Evolutionary conservation across 805 yeast genomes (phyloP).

Genomic region (Blastobotrys attinorum): DNA sequence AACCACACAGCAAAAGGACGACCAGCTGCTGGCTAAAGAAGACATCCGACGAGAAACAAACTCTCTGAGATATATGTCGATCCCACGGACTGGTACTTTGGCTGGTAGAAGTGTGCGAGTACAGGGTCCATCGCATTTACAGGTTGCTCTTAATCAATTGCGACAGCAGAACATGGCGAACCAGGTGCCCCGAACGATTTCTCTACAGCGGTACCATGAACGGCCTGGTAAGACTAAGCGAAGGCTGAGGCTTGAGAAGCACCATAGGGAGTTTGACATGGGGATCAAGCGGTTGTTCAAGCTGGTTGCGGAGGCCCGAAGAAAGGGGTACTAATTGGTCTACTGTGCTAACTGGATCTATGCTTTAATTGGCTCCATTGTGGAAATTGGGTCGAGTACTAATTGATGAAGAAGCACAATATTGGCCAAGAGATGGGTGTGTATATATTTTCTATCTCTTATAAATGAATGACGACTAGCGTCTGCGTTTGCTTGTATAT

Average conservation of each 20-base stretch:
- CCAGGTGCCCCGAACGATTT: slow-evolving; percentile 20
- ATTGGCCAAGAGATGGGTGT: no score
- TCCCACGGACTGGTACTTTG: slow-evolving; percentile 27
- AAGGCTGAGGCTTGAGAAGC: slow-evolving; percentile 25
- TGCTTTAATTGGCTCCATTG: no score
- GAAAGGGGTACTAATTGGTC: slow-evolving; percentile 21
- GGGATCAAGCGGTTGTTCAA: slow-evolving; percentile 29
- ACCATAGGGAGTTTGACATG: slow-evolving; percentile 25
- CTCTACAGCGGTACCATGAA: slow-evolving; percentile 26
- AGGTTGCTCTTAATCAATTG: slow-evolving; percentile 21
- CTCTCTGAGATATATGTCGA: slow-evolving; percentile 5
- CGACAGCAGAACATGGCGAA: slow-evolving; percentile 23
- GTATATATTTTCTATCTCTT: no score
- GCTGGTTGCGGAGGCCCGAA: slow-evolving; percentile 27
- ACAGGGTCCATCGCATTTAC: slow-evolving; percentile 16
- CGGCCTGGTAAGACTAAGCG: slow-evolving; percentile 28
- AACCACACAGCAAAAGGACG: not conserved
- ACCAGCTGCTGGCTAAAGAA: not conserved
- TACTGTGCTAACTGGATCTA: no score
- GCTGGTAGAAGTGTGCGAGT: slow-evolving; percentile 29
- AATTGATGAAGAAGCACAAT: not conserved
- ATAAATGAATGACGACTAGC: no score
- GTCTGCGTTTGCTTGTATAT: not conserved
- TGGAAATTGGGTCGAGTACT: not conserved
- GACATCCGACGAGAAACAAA: not conserved